Base-by-base conservation (phyloP, 495 filamentous ascomycete species). In the Podospora tetraspora region DNA sequence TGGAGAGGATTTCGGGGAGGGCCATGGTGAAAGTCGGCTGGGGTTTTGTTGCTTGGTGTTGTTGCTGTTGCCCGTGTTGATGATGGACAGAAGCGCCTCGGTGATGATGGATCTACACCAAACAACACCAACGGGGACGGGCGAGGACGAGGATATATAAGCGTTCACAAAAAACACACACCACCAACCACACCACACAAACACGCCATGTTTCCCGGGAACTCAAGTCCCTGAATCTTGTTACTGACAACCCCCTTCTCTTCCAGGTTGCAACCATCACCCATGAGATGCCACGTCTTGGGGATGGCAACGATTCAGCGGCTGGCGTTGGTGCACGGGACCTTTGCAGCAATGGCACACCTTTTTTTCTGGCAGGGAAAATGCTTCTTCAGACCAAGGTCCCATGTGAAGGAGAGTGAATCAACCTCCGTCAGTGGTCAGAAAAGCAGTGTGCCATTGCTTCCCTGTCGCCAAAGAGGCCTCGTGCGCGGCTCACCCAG, bases 1-100 rank as follows among this genome's bases (percentile, higher is more conserved):
- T 78, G 43, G 79, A 79, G 21, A 77, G 63, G 60, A 83, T 58
- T 25, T 79, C 78, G 5, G 72, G 72, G 43, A 83, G 62, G 13
- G 80, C 71, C 81, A 83, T 83, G 2, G 73, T 80, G 67, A 16
- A 10, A 52, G 61, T 27, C 59, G 22, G n/a, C 16, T 63, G 34
- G 30, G 62, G 21, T 2, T 22, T 64, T 34, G 34, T 32, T 57
- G 30, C 3, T 29, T 27, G 32, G 19, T n/a, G n/a, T 11, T 32
- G 58, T 43, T 6, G 64, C n/a, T 56, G 23, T 25, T n/a, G n/a
- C n/a, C n/a, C 52, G 22, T 61, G 57, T 3, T 21, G 12, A 23
- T 52, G 16, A 12, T 52, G 13, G 37, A 52, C 37, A 52, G 34
- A 16, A 52, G 25, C 25, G 25, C 25, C 25, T 25, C 2, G 25